phyloP scores from a whole-genome alignment of 2,329 filamentous ascomycete species.

The Hypoxylon rubiginosum region DNA sequence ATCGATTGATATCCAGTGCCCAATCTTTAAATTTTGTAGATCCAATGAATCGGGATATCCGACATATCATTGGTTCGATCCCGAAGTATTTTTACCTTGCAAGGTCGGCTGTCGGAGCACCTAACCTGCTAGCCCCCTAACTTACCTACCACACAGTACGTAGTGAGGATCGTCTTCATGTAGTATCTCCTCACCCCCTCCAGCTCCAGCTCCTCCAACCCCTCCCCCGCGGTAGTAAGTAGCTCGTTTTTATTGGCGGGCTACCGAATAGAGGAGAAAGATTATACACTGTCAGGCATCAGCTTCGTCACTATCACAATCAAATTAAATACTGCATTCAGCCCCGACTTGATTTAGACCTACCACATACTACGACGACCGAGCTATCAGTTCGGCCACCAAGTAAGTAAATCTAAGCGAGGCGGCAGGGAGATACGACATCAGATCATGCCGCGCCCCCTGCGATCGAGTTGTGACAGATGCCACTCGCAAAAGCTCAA shows the following conservation, averaged over 20 bases:
- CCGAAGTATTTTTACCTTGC: background rate
- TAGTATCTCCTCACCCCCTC: too few relatives aligned
- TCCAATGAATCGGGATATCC: background rate
- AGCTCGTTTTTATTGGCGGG: background rate
- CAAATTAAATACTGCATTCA: background rate
- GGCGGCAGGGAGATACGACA: background rate
- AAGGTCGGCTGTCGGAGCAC: background rate
- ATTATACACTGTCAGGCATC: background rate
- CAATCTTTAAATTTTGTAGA: background rate
- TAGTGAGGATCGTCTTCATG: background rate
- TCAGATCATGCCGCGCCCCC: slow-evolving; percentile 42
- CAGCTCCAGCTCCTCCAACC: too few relatives aligned
- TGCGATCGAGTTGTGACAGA: slow-evolving; percentile 50
- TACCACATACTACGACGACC: background rate
- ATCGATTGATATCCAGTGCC: slow-evolving; percentile 1
- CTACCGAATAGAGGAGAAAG: background rate
- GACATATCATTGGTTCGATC: background rate
- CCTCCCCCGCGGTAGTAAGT: too few relatives aligned
- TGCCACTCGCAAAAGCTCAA: slow-evolving; percentile 63
- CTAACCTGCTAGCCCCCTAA: too few relatives aligned
- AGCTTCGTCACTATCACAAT: background rate
- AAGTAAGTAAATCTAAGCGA: slow-evolving; percentile 7
- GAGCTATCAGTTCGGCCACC: background rate
- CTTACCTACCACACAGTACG: background rate
- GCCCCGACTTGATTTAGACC: background rate